These are phyloP conservation scores for Trypanosomatidae sp. DNA, from an alignment of 208 protist species.

Conservation along the genomic window DNA sequence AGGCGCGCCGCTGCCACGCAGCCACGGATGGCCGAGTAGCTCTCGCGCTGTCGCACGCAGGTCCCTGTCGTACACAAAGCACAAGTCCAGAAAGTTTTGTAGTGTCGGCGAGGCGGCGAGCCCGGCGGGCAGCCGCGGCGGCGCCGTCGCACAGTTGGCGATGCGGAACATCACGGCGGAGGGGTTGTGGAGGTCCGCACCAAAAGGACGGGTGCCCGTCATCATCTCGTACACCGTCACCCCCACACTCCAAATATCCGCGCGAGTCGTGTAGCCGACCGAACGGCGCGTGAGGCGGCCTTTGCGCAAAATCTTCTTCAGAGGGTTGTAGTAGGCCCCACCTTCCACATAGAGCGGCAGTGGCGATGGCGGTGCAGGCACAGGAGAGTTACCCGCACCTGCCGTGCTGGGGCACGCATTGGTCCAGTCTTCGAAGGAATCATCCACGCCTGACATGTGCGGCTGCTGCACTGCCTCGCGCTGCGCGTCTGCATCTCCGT, in stretches of 20 bases:
- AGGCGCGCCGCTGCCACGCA: too few relatives aligned
- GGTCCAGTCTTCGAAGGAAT: too few relatives aligned
- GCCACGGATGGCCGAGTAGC: constrained; percentile 71
- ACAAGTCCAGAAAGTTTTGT: constrained; percentile 76
- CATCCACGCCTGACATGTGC: too few relatives aligned
- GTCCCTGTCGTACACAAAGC: constrained; percentile 67
- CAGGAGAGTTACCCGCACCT: too few relatives aligned
- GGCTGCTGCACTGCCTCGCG: too few relatives aligned
- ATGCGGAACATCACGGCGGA: constrained; percentile 76
- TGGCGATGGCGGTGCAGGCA: too few relatives aligned
- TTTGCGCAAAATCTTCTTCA: constrained; percentile 29
- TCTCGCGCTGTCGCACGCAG: constrained; percentile 61
- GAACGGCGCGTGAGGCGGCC: constrained; percentile 11
- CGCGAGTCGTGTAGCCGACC: constrained; percentile 67
- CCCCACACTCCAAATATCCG: constrained; percentile 87
- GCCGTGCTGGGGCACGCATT: background rate
- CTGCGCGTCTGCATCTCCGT: too few relatives aligned
- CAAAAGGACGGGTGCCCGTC: constrained; percentile 70
- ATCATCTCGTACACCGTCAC: constrained; percentile 89
- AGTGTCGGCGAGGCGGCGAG: constrained; percentile 43
- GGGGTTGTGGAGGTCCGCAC: constrained; percentile 46
- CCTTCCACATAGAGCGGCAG: too few relatives aligned
- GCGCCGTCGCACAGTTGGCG: constrained; percentile 37
- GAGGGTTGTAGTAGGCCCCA: constrained; percentile 49
- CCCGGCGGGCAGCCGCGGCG: constrained; percentile 52